phyloP scores from a whole-genome alignment of 257 asterid genomes.

The Solanum ahanhuiri region DNA sequence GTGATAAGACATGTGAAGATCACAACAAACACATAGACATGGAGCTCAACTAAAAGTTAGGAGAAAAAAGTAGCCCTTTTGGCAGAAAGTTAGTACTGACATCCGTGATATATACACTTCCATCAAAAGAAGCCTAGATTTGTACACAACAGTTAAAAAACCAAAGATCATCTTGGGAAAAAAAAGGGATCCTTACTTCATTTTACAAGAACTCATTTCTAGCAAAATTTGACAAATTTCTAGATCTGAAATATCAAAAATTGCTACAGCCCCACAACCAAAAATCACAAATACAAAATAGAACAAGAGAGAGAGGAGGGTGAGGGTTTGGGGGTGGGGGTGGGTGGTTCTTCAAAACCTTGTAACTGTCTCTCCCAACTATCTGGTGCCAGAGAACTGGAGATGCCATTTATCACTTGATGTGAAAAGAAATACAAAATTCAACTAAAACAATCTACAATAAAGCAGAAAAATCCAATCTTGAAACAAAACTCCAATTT shows the following conservation, averaged over 20 bases:
- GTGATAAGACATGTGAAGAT: neutral
- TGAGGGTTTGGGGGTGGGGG: neutral
- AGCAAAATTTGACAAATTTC: neutral
- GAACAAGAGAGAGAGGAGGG: neutral
- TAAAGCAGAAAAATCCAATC: neutral
- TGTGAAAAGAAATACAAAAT: neutral
- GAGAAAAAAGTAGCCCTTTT: neutral
- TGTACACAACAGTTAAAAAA: neutral
- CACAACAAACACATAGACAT: slow-evolving; percentile 21
- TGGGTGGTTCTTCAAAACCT: neutral
- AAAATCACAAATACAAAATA: neutral
- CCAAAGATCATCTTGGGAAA: neutral
- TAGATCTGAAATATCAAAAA: neutral
- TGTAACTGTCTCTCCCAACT: neutral
- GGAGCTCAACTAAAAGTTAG: slow-evolving; percentile 13
- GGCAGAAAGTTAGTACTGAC: neutral
- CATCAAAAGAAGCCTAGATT: slow-evolving; percentile 11
- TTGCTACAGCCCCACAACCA: neutral
- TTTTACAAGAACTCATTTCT: neutral
- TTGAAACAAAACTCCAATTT: neutral
- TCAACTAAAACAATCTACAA: neutral
- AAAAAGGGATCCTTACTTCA: neutral
- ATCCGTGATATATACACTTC: neutral
- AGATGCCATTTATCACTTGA: neutral
- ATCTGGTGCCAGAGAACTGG: neutral